Conservation (phyloP, 163 green algal species). For the Chloromonas sp. region DNA sequence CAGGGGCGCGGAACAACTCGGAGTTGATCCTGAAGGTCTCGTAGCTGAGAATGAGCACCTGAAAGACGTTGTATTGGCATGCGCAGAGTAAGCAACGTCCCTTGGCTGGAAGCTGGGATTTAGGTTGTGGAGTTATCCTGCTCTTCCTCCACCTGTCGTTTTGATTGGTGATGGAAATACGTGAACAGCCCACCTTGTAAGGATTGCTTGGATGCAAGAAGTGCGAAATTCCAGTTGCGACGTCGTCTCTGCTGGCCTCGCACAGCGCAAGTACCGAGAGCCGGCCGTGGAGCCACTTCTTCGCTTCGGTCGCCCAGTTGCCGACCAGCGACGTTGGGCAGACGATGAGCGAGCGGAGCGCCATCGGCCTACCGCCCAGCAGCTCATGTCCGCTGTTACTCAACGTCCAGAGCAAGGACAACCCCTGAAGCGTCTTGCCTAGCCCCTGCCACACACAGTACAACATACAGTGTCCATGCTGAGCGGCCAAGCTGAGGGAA, state of each 20-base stretch:
- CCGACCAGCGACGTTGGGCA: conserved; percentile 94
- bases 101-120: no score
- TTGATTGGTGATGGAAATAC: no score
- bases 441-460: conserved; percentile 49
- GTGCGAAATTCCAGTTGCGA: conserved; percentile 61
- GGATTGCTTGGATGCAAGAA: conserved; percentile 65
- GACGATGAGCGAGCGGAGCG: conserved; percentile 86
- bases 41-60: conserved; percentile 51
- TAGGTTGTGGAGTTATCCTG: no score
- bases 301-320: conserved; percentile 96
- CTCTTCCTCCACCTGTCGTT: no score
- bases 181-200: conserved; percentile 45
- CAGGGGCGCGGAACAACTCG: conserved; percentile 55
- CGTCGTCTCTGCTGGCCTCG: conserved; percentile 84
- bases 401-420: conserved; percentile 94
- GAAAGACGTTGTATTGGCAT: not conserved
- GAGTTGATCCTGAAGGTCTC: conserved; percentile 95
- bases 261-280: conserved; percentile 78
- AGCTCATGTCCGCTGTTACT: conserved; percentile 51
- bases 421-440: conserved; percentile 89
- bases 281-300: conserved; percentile 89
- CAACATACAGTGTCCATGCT: not conserved
- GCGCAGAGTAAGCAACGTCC: no score
- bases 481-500: not conserved
- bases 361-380: conserved; percentile 60